Evolutionary conservation across 2,329 filamentous ascomycete genomes (phyloP), one percentile per base, ranked within the genome.

Genomic region (Coniochaeta sp.): DNA sequence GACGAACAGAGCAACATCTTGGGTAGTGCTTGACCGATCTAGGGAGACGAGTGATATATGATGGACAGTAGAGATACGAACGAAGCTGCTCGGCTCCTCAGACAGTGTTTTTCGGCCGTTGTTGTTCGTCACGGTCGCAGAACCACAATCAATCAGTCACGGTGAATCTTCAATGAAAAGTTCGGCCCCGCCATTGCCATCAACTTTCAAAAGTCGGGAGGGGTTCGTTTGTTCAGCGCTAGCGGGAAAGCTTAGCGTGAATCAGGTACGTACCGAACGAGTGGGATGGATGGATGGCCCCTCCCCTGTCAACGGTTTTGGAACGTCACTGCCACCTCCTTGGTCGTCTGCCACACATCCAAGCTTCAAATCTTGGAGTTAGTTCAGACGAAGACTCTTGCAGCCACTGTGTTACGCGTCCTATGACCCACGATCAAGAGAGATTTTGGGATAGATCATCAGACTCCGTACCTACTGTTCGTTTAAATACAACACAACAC

Each of bases 1-100:
- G 4, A 18, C 53, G 61, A 77, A 87, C 84, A 87, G 68, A 87
- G 81, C 58, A 87, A 68, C 85, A 87, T 87, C 53, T 60, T 70
- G 65, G 31, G 7, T 42, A 18, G 38, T 18, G 22, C 10, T 26
- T 9, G 20, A 3, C 3, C 4, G 20, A 42, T 18, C 8, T 32
- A 32, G n/a, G 12, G 10, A 6, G 22, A 42, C 7, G 33, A 38
- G 3, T 22, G 13, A 42, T 9, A 54, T 51, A 54, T 10, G 12
- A 35, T 3, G 38, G n/a, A 13, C 7, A 7, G 35, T 14, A 31
- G 4, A 32, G 18, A 20, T 6, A 14, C 27, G n/a, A n/a, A 50
- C 18, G 18, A 24, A 30, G 31, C 33, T 52, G 33, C 22, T 30
- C 14, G 10, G 27, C 26, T 33, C 20, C 47, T 49, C 27, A 26